These are phyloP conservation scores for Pelargonium fulgidum DNA, from an alignment of 441 rosid species.

Conservation along the genomic window DNA sequence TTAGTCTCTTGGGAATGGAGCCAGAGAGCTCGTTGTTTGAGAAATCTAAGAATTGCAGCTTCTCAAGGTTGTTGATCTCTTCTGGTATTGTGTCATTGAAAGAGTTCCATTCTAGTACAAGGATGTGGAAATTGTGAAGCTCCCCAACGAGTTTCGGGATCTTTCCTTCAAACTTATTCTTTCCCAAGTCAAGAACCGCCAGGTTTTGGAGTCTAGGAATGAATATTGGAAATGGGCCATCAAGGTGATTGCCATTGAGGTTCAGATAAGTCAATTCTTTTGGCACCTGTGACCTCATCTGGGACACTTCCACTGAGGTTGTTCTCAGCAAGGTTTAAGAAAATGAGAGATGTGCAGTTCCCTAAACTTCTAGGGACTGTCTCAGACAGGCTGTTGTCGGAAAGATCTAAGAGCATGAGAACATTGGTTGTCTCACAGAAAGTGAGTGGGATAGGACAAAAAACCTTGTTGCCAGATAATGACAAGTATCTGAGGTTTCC, in stretches of 20 bases:
- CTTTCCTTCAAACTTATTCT: constrained; percentile 19
- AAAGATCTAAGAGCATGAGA: constrained; percentile 19
- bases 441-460: constrained; percentile 14
- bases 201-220: constrained; percentile 16
- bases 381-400: constrained; percentile 22
- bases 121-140: constrained; percentile 8
- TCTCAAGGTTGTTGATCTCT: constrained; percentile 22
- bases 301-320: constrained; percentile 21
- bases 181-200: constrained; percentile 21
- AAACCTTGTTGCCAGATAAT: constrained; percentile 16
- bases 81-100: constrained; percentile 17
- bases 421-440: constrained; percentile 13
- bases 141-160: constrained; percentile 15
- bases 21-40: constrained; percentile 19
- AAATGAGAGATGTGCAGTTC: constrained; percentile 19
- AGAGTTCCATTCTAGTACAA: constrained; percentile 12
- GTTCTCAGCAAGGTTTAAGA: constrained; percentile 22
- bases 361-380: constrained; percentile 15
- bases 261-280: constrained; percentile 17
- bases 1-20: constrained; percentile 6
- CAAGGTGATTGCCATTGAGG: constrained; percentile 18
- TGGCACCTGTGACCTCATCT: constrained; percentile 9
- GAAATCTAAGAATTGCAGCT: constrained; percentile 15
- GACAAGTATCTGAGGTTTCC: constrained; percentile 9
- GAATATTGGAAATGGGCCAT: constrained; percentile 24